Evolutionary conservation across 2,329 filamentous ascomycete genomes (phyloP).

Genomic region (Blumeria graminis): DNA sequence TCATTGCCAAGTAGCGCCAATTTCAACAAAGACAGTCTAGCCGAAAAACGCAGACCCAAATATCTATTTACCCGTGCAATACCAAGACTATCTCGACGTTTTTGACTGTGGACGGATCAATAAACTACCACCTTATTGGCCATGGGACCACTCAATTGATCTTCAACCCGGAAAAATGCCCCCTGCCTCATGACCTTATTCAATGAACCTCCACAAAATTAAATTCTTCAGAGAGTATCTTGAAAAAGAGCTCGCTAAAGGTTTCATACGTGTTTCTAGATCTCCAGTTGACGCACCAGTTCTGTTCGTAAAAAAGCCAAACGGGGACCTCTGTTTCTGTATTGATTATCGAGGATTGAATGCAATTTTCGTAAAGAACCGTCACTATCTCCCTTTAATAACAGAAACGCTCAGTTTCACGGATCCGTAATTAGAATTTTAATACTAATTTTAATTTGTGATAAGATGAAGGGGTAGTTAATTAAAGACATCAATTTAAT

Average conservation of each 20-base stretch:
- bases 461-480: no score
- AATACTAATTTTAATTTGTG: no score
- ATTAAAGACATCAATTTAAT: no score
- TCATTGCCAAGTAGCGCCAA: no score
- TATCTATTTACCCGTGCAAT: not conserved
- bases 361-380: not conserved
- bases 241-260: not conserved
- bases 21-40: no score
- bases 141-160: not conserved
- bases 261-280: not conserved
- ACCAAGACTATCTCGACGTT: not conserved
- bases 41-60: not conserved
- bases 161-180: not conserved
- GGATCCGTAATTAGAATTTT: no score
- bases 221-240: not conserved
- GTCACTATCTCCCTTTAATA: conserved; percentile 2
- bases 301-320: not conserved
- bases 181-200: not conserved
- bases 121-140: not conserved
- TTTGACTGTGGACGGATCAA: not conserved
- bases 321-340: not conserved
- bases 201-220: not conserved
- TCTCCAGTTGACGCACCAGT: not conserved
- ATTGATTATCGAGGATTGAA: conserved; percentile 1
- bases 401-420: no score